Evolutionary conservation across 2,329 filamentous ascomycete genomes (phyloP).

Genomic region (Colletotrichum neosansevieriae): DNA sequence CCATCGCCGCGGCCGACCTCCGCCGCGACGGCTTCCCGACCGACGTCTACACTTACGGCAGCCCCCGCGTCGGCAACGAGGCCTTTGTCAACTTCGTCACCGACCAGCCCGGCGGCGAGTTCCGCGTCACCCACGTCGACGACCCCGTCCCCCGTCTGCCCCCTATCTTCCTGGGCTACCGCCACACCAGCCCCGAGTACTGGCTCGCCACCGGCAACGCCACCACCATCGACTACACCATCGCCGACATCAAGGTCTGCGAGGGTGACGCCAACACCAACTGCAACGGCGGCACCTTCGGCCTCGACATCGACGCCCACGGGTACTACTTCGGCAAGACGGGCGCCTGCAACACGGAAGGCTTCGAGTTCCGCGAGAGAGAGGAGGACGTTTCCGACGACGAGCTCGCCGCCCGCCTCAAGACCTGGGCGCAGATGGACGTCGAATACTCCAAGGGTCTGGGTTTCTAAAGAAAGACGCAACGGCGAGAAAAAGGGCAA

Average conservation of each 20-base stretch:
- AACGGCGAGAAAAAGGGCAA: background rate
- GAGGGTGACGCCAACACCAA: constrained; percentile 58
- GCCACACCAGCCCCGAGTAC: constrained; percentile 78
- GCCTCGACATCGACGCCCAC: constrained; percentile 61
- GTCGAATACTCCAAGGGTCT: constrained; percentile 42
- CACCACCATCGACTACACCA: constrained; percentile 51
- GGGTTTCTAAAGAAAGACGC: background rate
- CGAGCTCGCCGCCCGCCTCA: constrained; percentile 55
- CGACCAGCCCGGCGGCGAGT: constrained; percentile 63
- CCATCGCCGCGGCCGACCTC: constrained; percentile 69
- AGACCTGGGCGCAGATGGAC: constrained; percentile 51
- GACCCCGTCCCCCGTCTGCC: constrained; percentile 79
- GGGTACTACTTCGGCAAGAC: constrained; percentile 61
- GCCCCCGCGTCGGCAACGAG: constrained; percentile 73
- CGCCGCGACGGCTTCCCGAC: constrained; percentile 59
- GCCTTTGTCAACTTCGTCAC: constrained; percentile 67
- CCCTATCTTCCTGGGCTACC: constrained; percentile 69
- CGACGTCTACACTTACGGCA: constrained; percentile 76
- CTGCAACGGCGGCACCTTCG: constrained; percentile 65
- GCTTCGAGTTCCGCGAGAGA: constrained; percentile 37
- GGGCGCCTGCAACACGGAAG: constrained; percentile 51
- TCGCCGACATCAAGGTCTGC: constrained; percentile 60
- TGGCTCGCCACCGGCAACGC: constrained; percentile 62
- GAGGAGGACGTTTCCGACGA: constrained; percentile 47
- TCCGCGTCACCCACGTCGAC: constrained; percentile 74